Conservation (phyloP, 306 rosid genomes). For the Ziziphus jujuba region DNA sequence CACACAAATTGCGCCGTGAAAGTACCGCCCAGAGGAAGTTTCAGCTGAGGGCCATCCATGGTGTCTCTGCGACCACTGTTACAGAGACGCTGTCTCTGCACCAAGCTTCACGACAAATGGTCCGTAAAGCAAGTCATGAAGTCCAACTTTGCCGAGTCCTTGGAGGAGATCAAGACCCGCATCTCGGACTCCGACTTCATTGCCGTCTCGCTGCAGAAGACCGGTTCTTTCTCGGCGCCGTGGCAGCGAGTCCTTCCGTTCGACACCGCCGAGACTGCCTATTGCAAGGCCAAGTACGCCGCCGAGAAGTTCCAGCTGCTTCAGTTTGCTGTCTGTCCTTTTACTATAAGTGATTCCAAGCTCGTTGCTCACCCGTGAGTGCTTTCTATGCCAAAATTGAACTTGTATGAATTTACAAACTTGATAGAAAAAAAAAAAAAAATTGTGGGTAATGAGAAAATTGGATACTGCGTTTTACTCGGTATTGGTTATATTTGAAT, state of each 20-base stretch:
- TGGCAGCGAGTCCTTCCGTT: conserved; percentile 71
- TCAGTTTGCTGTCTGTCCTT: conserved; percentile 86
- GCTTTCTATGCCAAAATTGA: background rate
- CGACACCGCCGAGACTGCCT: conserved; percentile 64
- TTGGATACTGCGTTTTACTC: background rate
- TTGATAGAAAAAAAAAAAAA: background rate
- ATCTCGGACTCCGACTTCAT: conserved; percentile 64
- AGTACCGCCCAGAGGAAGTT: background rate
- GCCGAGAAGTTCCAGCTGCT: conserved; percentile 78
- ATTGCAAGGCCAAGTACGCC: conserved; percentile 60
- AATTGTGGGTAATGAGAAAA: background rate
- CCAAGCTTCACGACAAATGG: conserved; percentile 40
- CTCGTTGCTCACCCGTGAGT: conserved; percentile 78
- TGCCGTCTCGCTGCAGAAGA: conserved; percentile 61
- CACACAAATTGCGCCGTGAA: background rate
- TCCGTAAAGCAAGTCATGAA: conserved; percentile 69
- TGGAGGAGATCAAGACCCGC: conserved; percentile 50
- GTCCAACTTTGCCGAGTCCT: conserved; percentile 55
- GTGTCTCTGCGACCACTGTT: conserved; percentile 27
- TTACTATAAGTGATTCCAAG: conserved; percentile 48
- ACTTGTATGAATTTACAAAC: no score
- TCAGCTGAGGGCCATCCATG: conserved; percentile 3
- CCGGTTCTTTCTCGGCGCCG: conserved; percentile 60
- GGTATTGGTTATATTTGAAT: background rate
- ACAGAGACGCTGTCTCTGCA: conserved; percentile 49